Percentiles rank a stretch among this genome's conserved stretches.
Evolutionary conservation across 352 stramenopile species (phyloP).

Genomic region (Phytophthora ohioensis): DNA sequence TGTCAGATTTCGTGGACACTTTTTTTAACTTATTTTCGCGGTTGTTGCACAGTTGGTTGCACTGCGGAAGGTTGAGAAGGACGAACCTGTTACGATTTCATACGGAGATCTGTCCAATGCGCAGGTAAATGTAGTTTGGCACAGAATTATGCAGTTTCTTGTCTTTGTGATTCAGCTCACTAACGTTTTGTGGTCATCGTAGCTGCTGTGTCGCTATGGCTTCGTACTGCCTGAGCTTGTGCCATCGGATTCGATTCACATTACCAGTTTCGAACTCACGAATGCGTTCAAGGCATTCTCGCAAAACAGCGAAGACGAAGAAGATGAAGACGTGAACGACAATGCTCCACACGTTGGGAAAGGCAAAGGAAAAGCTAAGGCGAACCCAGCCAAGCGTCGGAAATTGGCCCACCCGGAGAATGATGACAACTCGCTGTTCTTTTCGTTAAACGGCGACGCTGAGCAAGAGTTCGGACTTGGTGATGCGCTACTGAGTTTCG

Average conservation of each 20-base stretch:
- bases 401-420: constrained; percentile 47
- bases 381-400: constrained; percentile 53
- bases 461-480: constrained; percentile 66
- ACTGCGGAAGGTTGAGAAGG: constrained; percentile 51
- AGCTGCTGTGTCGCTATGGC: constrained; percentile 76
- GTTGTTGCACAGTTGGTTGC: constrained; percentile 50
- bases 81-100: constrained; percentile 68
- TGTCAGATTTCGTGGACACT: background rate
- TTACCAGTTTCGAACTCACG: constrained; percentile 58
- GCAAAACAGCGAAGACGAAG: constrained; percentile 38
- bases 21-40: constrained; percentile 11
- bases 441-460: constrained; percentile 61
- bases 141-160: background rate
- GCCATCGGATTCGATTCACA: constrained; percentile 60
- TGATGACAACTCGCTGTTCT: constrained; percentile 50
- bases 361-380: constrained; percentile 34
- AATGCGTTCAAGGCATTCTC: constrained; percentile 41
- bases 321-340: constrained; percentile 34
- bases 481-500: constrained; percentile 71
- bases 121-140: constrained; percentile 46
- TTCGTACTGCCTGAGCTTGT: constrained; percentile 60
- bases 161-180: background rate
- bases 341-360: constrained; percentile 19
- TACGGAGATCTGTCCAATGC: constrained; percentile 80
- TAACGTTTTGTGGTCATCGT: constrained; percentile 4